These are phyloP conservation scores for Epichloe brachyelytri DNA, from an alignment of 2,329 filamentous ascomycete genomes.

Conservation along the genomic window DNA sequence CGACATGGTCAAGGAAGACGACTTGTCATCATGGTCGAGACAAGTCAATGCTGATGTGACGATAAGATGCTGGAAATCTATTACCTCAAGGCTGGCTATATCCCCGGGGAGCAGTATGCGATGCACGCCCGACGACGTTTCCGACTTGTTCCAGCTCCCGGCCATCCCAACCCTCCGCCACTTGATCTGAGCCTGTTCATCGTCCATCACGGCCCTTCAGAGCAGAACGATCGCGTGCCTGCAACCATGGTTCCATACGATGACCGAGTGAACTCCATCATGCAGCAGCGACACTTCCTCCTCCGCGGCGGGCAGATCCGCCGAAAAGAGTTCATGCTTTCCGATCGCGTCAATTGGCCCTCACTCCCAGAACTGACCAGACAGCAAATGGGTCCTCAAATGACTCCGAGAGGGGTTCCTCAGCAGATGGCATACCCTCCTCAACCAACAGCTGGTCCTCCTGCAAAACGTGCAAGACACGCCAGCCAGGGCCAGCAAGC, in stretches of 20 bases:
- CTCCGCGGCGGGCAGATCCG: slow-evolving; percentile 68
- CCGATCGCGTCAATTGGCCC: slow-evolving; percentile 83
- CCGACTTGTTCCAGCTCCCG: slow-evolving; percentile 62
- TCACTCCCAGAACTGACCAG: slow-evolving; percentile 49
- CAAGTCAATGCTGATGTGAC: neutral
- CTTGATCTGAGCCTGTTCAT: slow-evolving; percentile 80
- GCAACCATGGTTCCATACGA: slow-evolving; percentile 52
- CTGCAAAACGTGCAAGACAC: slow-evolving; percentile 41
- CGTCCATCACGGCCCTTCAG: slow-evolving; percentile 73
- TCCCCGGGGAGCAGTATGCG: slow-evolving; percentile 60
- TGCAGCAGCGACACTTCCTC: slow-evolving; percentile 51
- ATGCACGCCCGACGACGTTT: slow-evolving; percentile 75
- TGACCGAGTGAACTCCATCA: slow-evolving; percentile 44
- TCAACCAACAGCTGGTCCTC: slow-evolving; percentile 35
- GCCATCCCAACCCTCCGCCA: slow-evolving; percentile 54
- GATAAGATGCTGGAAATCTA: slow-evolving; percentile 75
- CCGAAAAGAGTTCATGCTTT: slow-evolving; percentile 89
- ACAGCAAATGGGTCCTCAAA: slow-evolving; percentile 37
- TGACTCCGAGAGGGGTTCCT: slow-evolving; percentile 35
- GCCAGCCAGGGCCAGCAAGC: slow-evolving; percentile 26
- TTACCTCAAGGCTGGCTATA: slow-evolving; percentile 69
- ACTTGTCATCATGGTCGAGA: neutral
- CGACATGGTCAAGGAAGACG: neutral
- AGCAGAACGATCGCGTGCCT: slow-evolving; percentile 61
- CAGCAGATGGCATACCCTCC: slow-evolving; percentile 51